Evolutionary conservation across 768 basidiomycete genomes (phyloP), one percentile per base, ranked within the genome.

Genomic region (Hysterangium stoloniferum): DNA sequence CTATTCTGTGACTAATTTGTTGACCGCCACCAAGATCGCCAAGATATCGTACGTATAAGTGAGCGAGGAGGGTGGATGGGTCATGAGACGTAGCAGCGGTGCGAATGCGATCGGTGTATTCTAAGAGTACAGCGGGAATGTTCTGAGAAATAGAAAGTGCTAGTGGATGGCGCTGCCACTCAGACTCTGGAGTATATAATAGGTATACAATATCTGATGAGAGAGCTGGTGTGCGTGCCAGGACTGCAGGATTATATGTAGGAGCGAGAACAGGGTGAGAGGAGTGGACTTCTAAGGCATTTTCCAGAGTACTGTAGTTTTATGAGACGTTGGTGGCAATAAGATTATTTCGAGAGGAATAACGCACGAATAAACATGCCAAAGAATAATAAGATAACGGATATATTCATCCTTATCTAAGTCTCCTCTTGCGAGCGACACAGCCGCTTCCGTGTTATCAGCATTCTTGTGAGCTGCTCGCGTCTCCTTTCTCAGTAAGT

Each of bases 21-120:
- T 89, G 87, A 1, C 88, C 87, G 4, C 87, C 86, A 37, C 80
- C 83, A 28, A 89, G 69, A 62, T 90, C 86, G 42, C 86, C 87
- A 28, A 89, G 74, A 64, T 89, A 89, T 29, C 86, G 76, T n/a
- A 87, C 83, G 59, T 89, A 89, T 1, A 86, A 73, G 63, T 90
- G 88, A 0, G 86, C 82, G 6, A 90, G 72, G 6, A 91, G 74
- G 5, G 71, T 64, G 0, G 75, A 65, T 9, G 72, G 78, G 59
- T 74, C 75, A 6, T 57, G 53, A 24, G 71, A 67, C 46, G 68
- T 65, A 8, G 72, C 62, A 35, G 84, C 67, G n/a, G 66, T 57
- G 8, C 68, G 60, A 37, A 90, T 69, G 42, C 82, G 79, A 5
- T 64, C 55, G 52, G 77, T 62, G 64, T 86, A 90, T 3, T 63